These are phyloP conservation scores for Phytophthora hibernalis DNA, from an alignment of 352 stramenopile species.

Conservation along the genomic window DNA sequence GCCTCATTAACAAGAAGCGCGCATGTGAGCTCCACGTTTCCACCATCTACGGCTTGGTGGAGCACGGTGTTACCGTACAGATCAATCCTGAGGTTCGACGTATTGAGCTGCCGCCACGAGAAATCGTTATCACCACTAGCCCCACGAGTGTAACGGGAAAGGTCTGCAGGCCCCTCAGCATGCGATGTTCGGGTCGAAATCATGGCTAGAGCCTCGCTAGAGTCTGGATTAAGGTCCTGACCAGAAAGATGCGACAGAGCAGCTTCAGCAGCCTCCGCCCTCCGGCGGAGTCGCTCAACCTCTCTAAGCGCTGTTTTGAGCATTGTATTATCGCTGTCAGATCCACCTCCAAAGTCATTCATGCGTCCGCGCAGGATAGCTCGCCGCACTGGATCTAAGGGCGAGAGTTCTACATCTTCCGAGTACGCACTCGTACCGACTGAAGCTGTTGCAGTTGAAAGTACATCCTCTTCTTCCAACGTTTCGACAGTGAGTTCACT, in stretches of 20 bases:
- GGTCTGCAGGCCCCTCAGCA: background rate
- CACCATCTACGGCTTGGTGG: constrained; percentile 52
- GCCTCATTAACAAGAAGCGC: constrained; percentile 55
- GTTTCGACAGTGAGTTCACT: constrained; percentile 43
- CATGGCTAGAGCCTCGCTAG: constrained; percentile 23
- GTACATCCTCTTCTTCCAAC: constrained; percentile 37
- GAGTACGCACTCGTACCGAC: constrained; percentile 52
- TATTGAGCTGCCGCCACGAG: constrained; percentile 35
- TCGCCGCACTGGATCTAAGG: constrained; percentile 24
- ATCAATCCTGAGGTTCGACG: constrained; percentile 46
- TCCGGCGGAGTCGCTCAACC: constrained; percentile 60
- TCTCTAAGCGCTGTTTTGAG: constrained; percentile 58
- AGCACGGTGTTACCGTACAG: constrained; percentile 66
- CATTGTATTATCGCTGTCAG: constrained; percentile 43
- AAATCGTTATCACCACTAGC: constrained; percentile 5
- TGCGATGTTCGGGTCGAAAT: constrained; percentile 25
- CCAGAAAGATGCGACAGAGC: constrained; percentile 48
- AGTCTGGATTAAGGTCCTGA: constrained; percentile 19
- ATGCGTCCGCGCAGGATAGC: constrained; percentile 21
- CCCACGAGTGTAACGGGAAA: constrained; percentile 17
- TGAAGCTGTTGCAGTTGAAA: constrained; percentile 47
- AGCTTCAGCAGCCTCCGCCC: constrained; percentile 70
- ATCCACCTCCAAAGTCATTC: constrained; percentile 19
- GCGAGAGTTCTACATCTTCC: constrained; percentile 38
- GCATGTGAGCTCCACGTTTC: constrained; percentile 56